Conservation (phyloP, 768 basidiomycete species). For the Wakefieldia striispora region DNA sequence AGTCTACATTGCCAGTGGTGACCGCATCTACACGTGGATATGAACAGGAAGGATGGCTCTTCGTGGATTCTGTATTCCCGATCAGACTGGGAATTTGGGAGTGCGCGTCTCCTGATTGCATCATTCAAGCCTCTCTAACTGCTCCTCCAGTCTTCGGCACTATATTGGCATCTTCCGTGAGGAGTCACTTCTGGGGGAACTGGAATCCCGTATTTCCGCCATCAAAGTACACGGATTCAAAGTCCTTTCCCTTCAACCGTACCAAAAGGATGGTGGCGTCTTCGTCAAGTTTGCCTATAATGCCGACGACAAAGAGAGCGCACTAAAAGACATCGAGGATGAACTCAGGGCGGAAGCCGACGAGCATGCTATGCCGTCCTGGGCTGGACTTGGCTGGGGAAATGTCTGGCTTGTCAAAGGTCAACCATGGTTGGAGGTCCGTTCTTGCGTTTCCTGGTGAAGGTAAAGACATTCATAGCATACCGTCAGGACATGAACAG, state of each 20-base stretch:
- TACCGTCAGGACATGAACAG: constrained; percentile 73
- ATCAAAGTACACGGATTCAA: constrained; percentile 58
- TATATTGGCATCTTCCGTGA: constrained; percentile 60
- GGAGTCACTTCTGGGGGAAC: constrained; percentile 50
- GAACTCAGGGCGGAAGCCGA: constrained; percentile 43
- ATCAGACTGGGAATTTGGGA: constrained; percentile 70
- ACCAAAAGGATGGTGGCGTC: constrained; percentile 81
- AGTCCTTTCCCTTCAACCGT: constrained; percentile 61
- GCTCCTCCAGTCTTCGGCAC: constrained; percentile 54
- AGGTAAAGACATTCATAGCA: not conserved
- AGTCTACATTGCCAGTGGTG: constrained; percentile 13
- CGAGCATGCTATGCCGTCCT: constrained; percentile 58
- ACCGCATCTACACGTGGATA: constrained; percentile 5
- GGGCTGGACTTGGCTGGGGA: constrained; percentile 51
- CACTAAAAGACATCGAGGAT: constrained; percentile 48
- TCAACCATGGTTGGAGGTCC: constrained; percentile 77
- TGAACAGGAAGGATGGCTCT: constrained; percentile 58
- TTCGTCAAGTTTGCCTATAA: constrained; percentile 73
- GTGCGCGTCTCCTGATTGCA: constrained; percentile 40
- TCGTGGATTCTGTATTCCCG: constrained; percentile 78
- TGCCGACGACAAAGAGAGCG: constrained; percentile 35
- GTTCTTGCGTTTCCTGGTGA: constrained; percentile 4
- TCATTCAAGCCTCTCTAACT: constrained; percentile 2
- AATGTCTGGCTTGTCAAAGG: constrained; percentile 75
- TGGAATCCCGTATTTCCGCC: constrained; percentile 48